These are phyloP conservation scores for Boletus sp. DNA, from an alignment of 1,284 basidiomycete genomes.

Conservation along the genomic window DNA sequence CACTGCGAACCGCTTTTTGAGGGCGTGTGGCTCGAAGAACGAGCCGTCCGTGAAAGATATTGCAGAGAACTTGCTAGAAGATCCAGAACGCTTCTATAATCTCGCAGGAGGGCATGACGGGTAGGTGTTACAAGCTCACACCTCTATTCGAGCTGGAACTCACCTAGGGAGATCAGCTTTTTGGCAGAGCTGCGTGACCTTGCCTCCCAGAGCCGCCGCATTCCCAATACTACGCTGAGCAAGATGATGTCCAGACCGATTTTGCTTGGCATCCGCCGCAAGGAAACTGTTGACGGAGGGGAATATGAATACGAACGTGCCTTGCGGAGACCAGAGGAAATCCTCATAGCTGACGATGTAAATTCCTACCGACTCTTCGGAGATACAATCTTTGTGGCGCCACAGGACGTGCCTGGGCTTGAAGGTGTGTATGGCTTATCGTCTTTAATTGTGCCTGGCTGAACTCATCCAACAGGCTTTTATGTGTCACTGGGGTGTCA, in stretches of 20 bases:
- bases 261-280: conserved; percentile 58
- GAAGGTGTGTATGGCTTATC: neutral
- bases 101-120: conserved; percentile 6
- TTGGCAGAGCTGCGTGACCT: conserved; percentile 5
- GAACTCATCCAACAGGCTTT: conserved; percentile 49
- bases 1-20: conserved; percentile 77
- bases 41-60: conserved; percentile 41
- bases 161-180: neutral
- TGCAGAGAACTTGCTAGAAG: conserved; percentile 41
- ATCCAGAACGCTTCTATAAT: conserved; percentile 8
- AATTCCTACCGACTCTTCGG: conserved; percentile 4
- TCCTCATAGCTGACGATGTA: conserved; percentile 11
- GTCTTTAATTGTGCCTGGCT: neutral
- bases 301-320: conserved; percentile 50
- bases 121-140: neutral
- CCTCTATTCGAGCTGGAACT: neutral
- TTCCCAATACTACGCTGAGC: conserved; percentile 14
- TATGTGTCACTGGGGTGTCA: conserved; percentile 64
- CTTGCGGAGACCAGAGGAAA: conserved; percentile 50
- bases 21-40: conserved; percentile 80
- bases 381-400: conserved; percentile 7
- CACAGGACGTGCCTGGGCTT: conserved; percentile 1
- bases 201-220: neutral
- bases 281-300: conserved; percentile 52
- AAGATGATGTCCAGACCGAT: conserved; percentile 69